Evolutionary conservation across 78 protist genomes (phyloP), one percentile per base, ranked within the genome.

Genomic region (Protostelium mycophagum): DNA sequence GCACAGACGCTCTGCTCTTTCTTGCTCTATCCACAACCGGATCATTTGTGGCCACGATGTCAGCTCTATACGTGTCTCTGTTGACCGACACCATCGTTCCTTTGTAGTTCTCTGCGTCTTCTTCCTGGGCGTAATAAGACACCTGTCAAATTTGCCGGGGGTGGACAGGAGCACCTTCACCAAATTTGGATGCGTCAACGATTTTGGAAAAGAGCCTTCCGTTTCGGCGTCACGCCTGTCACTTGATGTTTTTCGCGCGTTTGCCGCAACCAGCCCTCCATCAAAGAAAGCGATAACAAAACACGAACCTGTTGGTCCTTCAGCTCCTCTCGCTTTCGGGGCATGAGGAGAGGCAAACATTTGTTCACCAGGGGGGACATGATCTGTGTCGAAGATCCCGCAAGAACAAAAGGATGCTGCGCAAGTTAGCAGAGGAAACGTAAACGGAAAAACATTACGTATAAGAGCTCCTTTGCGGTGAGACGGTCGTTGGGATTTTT

Each of bases 361-460:
- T 91, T 91, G 28, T 36, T 85, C 35, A 91, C 94, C 5, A 91
- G 29, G 23, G 38, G 86, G 83, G 87, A 89, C 16, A 91, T 84
- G 29, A 91, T 91, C 83, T 91, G 94, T 34, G 86, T 89, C 1
- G 89, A 84, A 1, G 89, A 84, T 0, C 94, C 94, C 38, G 87
- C 87, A 23, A 91, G 38, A 51, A 91, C 88, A 86, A 91, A 91
- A n/a, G 94, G 94, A 85, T 91, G 94, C 38, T 87, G 73, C 31
- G 16, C 16, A 16, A 5, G 73, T 51, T 16, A 51, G 73, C 31
- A 51, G 16, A 25, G 16, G 16, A 51, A 51, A 16, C 5, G 16
- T 51, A 51, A 51, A 51, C 5, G 73, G 73, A 51, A 51, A 51
- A 25, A 51, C 5, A 51, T 25, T 16, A 51, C 73, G 73, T 51